A percentile compares a stretch with the other conserved stretches of the same genome.
phyloP scores from a whole-genome alignment of 2,329 filamentous ascomycete genomes.

The Fusarium newnesense region DNA sequence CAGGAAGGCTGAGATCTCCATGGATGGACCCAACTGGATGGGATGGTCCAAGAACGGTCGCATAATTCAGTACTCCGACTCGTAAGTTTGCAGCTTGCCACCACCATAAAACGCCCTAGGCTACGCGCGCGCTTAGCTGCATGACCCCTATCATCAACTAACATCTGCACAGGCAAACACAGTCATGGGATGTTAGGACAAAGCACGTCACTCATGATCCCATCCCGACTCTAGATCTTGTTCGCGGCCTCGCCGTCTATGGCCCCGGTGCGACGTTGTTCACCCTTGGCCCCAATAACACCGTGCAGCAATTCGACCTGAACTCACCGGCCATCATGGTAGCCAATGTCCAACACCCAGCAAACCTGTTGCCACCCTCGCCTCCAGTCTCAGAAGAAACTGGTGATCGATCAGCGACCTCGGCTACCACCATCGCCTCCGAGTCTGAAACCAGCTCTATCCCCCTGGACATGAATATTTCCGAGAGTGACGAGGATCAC shows the following conservation, averaged over 20 bases:
- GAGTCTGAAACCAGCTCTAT: conserved; percentile 66
- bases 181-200: conserved; percentile 97
- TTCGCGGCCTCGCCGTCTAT: conserved; percentile 86
- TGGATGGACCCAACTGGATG: conserved; percentile 90
- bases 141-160: conserved; percentile 46
- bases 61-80: conserved; percentile 90
- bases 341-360: conserved; percentile 86
- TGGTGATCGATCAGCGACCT: conserved; percentile 61
- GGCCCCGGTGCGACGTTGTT: conserved; percentile 93
- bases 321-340: conserved; percentile 85
- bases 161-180: conserved; percentile 75
- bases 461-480: conserved; percentile 67
- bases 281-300: conserved; percentile 87
- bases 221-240: conserved; percentile 84
- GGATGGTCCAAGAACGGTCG: conserved; percentile 98
- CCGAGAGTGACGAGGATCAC: conserved; percentile 81
- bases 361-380: conserved; percentile 80
- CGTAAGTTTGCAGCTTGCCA: conserved; percentile 67
- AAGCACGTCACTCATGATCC: conserved; percentile 93
- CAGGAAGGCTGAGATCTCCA: conserved; percentile 79
- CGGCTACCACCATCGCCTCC: conserved; percentile 59
- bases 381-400: conserved; percentile 84
- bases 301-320: conserved; percentile 94
- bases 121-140: conserved; percentile 60
- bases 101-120: conserved; percentile 40